Evolutionary conservation across 108 stramenopile species (phyloP).

Genomic region (Conticribra guillardii): DNA sequence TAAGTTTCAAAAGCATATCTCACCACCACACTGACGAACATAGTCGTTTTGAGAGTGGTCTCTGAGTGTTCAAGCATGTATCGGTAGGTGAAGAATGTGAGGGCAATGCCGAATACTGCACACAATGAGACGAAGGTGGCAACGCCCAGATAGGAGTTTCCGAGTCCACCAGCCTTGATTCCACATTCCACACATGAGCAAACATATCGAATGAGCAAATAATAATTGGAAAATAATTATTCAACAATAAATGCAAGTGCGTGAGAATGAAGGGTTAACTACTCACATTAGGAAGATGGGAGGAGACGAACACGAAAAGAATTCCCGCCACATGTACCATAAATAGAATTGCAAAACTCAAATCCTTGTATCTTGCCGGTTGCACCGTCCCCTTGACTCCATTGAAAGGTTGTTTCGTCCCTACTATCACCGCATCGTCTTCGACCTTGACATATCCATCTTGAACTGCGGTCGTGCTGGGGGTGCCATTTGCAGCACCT

Average conservation of each 20-base stretch:
- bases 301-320: not conserved
- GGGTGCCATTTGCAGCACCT: not conserved
- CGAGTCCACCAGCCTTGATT: not conserved
- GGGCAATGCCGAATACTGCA: not conserved
- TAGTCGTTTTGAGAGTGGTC: constrained; percentile 43
- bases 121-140: not conserved
- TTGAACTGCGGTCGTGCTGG: not conserved
- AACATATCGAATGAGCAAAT: too few relatives aligned
- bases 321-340: not conserved
- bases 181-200: too few relatives aligned
- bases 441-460: too few relatives aligned
- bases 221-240: too few relatives aligned
- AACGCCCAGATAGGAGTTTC: not conserved
- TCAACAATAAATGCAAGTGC: too few relatives aligned
- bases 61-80: constrained; percentile 1
- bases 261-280: too few relatives aligned
- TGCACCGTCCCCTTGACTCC: constrained; percentile 5
- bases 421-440: not conserved
- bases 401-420: not conserved
- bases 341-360: constrained; percentile 3
- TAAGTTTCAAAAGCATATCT: not conserved
- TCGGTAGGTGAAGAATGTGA: not conserved
- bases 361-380: constrained; percentile 5
- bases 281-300: not conserved
- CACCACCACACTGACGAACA: constrained; percentile 12